A percentile compares a stretch with the other conserved stretches of the same genome.
phyloP scores from a whole-genome alignment of 2,329 filamentous ascomycete species.

The Pseudogymnoascus sp. region DNA sequence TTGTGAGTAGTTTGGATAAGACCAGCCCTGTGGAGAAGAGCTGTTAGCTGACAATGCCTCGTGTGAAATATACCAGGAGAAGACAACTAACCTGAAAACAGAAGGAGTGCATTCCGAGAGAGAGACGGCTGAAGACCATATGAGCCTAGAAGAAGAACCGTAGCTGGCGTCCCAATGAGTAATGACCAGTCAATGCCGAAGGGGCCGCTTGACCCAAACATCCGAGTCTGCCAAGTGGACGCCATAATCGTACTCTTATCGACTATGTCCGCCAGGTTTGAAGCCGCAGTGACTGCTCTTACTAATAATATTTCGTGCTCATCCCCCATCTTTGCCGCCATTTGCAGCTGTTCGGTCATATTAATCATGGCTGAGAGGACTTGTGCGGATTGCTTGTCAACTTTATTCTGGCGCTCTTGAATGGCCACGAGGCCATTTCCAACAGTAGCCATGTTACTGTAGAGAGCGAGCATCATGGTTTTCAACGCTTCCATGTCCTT shows the following conservation, averaged over 20 bases:
- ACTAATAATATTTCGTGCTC: neutral
- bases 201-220: neutral
- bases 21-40: neutral
- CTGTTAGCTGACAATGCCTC: neutral
- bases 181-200: neutral
- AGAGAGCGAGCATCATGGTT: neutral
- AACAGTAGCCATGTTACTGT: neutral
- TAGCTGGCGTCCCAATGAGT: neutral
- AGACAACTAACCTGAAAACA: neutral
- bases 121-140: neutral
- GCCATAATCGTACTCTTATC: neutral
- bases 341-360: neutral
- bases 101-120: neutral
- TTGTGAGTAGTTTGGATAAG: neutral
- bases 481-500: neutral
- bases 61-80: neutral
- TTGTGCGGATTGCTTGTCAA: neutral
- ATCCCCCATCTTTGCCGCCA: neutral
- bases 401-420: constrained; percentile 6
- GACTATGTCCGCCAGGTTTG: neutral
- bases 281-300: neutral
- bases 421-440: neutral
- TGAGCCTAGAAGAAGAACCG: neutral
- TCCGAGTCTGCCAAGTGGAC: neutral
- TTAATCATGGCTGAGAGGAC: constrained; percentile 3